Percentiles rank a stretch among this genome's conserved stretches.
Conservation (phyloP, 2,329 filamentous ascomycete species). For the Neurospora sp. region DNA sequence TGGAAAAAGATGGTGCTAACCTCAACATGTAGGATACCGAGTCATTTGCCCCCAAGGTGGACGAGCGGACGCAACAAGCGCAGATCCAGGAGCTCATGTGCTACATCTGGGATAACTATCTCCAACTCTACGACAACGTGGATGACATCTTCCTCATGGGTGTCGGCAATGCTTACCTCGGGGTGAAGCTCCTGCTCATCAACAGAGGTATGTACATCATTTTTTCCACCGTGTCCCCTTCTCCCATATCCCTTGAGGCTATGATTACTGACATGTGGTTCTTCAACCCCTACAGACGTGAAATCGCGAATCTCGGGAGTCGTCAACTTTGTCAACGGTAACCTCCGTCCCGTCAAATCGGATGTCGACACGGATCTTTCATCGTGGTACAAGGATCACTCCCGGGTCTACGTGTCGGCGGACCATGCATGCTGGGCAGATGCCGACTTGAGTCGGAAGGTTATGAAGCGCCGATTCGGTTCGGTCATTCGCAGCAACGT, state of each 20-base stretch:
- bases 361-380: conserved; percentile 65
- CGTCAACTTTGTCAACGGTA: conserved; percentile 72
- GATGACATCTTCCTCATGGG: conserved; percentile 79
- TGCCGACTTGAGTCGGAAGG: conserved; percentile 47
- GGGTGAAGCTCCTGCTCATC: conserved; percentile 71
- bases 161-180: conserved; percentile 79
- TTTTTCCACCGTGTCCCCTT: too few species aligned
- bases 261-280: not conserved
- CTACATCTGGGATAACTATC: conserved; percentile 96
- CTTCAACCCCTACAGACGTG: conserved; percentile 36
- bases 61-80: conserved; percentile 41
- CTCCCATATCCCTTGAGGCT: conserved; percentile 6
- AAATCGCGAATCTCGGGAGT: conserved; percentile 61
- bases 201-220: conserved; percentile 50
- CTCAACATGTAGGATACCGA: conserved; percentile 31
- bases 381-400: conserved; percentile 77
- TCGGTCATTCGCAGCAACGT: conserved; percentile 43
- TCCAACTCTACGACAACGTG: conserved; percentile 60
- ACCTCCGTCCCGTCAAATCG: conserved; percentile 67
- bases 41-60: conserved; percentile 33
- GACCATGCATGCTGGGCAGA: conserved; percentile 70
- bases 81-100: conserved; percentile 64
- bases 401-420: conserved; percentile 65
- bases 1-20: not conserved
- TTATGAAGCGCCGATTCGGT: conserved; percentile 51